Evolutionary conservation across 768 basidiomycete genomes (phyloP).

Genomic region (Trametes cingulata): DNA sequence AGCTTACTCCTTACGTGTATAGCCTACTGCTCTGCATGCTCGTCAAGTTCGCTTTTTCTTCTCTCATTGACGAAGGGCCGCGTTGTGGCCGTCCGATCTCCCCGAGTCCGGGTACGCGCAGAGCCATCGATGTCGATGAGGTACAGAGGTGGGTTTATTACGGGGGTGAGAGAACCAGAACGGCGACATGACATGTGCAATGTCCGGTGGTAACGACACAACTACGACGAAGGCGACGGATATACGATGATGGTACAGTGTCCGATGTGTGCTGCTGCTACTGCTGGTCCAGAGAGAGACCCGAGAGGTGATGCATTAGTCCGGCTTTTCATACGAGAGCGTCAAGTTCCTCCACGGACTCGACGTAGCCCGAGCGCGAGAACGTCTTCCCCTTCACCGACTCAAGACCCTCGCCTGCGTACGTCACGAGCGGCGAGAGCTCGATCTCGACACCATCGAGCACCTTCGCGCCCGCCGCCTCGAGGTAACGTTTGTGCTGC

Average conservation of each 20-base stretch:
- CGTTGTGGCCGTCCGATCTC: neutral
- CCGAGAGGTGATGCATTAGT: constrained; percentile 3
- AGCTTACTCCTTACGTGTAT: constrained; percentile 4
- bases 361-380: constrained; percentile 71
- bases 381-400: constrained; percentile 75
- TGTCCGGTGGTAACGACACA: constrained; percentile 13
- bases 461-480: constrained; percentile 73
- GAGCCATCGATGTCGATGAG: neutral
- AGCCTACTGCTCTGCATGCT: constrained; percentile 1
- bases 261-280: constrained; percentile 15
- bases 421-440: constrained; percentile 83
- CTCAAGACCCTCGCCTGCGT: constrained; percentile 90
- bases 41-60: constrained; percentile 5
- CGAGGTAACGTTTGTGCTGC: constrained; percentile 86
- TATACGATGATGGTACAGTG: constrained; percentile 20
- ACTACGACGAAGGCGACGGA: constrained; percentile 13
- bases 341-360: constrained; percentile 69
- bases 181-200: neutral
- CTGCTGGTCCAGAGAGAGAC: neutral
- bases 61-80: neutral
- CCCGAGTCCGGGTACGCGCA: neutral
- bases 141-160: neutral
- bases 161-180: neutral
- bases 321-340: constrained; percentile 50
- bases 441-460: constrained; percentile 82